Evolutionary conservation across 2,329 filamentous ascomycete genomes (phyloP), one percentile per base, ranked within the genome.

Genomic region (Passalora sequoiae): DNA sequence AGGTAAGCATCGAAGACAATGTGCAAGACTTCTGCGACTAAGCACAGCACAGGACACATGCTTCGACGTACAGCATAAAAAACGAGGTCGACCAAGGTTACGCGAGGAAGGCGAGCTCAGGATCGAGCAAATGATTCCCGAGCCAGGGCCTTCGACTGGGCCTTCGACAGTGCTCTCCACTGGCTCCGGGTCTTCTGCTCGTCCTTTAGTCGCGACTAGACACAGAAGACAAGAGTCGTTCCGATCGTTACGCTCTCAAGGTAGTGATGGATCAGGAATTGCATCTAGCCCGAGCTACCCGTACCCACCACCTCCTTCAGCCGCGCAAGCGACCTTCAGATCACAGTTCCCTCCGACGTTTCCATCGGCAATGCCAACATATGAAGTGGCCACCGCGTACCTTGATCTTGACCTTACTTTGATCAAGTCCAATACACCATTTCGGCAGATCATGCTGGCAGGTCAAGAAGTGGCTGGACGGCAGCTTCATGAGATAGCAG

Each of bases 11-110:
- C 12, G 8, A 6, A 30, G 7, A 9, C 9, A 27, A 12, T 32
- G 32, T 35, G 40, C 38, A 49, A 27, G 46, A 12, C 19, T 17
- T 30, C 8, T 12, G 15, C 10, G 16, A 28, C 39, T 47, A 22
- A 39, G 40, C 46, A 58, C 36, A 27, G n/a, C 33, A 9, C 74
- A 91, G 71, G 84, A 89, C 45, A 75, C 81, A 6, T 92, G 86
- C 60, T 73, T 87, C 56, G 86, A 92, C 65, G 86, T 92, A 24
- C 83, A 88, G 60, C 86, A 92, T 66, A 92, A 91, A 66, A 92
- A 91, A 64, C 73, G 86, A 56, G 86, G 86, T 30, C 76, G 86
- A 37, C 86, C 86, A 47, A 76, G 86, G 51, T 70, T 92, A 54
- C 78, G 86, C 56, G 86, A 91, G 60, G 83, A 86, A 47, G 44